Conservation (phyloP, 768 basidiomycete genomes). For the Tulasnella sp. region DNA sequence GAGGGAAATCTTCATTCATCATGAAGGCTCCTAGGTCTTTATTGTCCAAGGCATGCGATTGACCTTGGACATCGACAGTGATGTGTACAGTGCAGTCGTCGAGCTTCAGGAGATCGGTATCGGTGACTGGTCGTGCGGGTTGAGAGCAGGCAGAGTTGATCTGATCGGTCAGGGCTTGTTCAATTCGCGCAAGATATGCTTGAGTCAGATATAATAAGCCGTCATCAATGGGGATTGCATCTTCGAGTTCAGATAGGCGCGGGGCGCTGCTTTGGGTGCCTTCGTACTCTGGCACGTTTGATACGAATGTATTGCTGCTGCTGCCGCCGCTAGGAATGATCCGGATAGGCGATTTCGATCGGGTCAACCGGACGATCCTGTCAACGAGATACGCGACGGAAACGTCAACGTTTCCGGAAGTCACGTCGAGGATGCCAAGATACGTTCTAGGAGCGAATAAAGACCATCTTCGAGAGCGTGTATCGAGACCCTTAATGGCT, state of each 20-base stretch:
- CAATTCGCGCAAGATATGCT: neutral
- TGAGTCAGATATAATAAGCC: constrained; percentile 22
- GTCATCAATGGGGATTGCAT: constrained; percentile 20
- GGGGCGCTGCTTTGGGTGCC: constrained; percentile 12
- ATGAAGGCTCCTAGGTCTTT: constrained; percentile 16
- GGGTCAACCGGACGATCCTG: constrained; percentile 21
- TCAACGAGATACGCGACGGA: constrained; percentile 22
- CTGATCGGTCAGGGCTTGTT: neutral
- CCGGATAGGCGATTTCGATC: constrained; percentile 23
- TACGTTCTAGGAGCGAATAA: neutral
- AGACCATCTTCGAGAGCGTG: neutral
- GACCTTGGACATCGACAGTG: constrained; percentile 24
- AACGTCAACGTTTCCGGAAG: constrained; percentile 22
- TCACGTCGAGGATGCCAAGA: constrained; percentile 22
- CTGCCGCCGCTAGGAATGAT: constrained; percentile 19
- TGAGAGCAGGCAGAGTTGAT: neutral
- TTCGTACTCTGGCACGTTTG: neutral
- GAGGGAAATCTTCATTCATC: constrained; percentile 14
- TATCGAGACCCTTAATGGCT: constrained; percentile 18
- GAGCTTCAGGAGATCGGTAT: constrained; percentile 21
- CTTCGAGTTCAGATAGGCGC: constrained; percentile 21
- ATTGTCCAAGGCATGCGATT: constrained; percentile 24
- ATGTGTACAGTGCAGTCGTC: constrained; percentile 26
- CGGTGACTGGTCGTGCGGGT: neutral
- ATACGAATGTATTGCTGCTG: no score